These are phyloP conservation scores for Pholiota molesta DNA, from an alignment of 768 basidiomycete genomes.

Conservation along the genomic window DNA sequence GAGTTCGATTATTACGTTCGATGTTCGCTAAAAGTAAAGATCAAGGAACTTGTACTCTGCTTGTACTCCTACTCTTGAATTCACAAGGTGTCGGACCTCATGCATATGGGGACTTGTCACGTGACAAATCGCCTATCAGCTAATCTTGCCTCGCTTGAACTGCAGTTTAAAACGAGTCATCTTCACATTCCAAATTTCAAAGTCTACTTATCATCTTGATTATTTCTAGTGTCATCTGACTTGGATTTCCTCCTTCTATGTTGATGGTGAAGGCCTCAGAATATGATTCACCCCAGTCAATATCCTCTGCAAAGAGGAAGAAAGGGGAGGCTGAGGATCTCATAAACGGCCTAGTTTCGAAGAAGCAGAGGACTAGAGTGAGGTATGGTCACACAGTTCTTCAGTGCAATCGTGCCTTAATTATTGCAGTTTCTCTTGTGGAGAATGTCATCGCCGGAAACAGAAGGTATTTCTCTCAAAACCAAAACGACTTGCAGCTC, in stretches of 20 bases:
- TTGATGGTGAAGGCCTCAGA: constrained; percentile 44
- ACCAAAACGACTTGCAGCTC: constrained; percentile 3
- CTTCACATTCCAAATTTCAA: background rate
- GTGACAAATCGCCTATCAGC: constrained; percentile 10
- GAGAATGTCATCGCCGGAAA: constrained; percentile 87
- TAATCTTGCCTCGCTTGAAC: constrained; percentile 11
- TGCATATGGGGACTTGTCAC: too few relatives aligned
- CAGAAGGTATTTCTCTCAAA: constrained; percentile 62
- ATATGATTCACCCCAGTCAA: constrained; percentile 28
- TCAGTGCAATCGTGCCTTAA: constrained; percentile 14
- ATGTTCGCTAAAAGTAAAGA: too few relatives aligned
- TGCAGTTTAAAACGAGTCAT: constrained; percentile 11
- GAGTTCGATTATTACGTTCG: too few relatives aligned
- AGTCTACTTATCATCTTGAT: background rate
- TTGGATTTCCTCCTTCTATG: constrained; percentile 16
- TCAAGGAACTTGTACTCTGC: too few relatives aligned
- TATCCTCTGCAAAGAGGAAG: constrained; percentile 54
- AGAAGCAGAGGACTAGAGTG: constrained; percentile 77
- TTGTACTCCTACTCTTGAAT: too few relatives aligned
- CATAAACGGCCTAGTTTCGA: constrained; percentile 42
- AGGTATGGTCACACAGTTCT: constrained; percentile 49
- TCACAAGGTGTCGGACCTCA: too few relatives aligned
- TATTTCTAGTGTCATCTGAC: background rate
- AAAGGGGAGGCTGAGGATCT: constrained; percentile 64
- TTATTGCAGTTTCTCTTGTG: constrained; percentile 71